phyloP scores from a whole-genome alignment of 306 rosid genomes.

The Purshia tridentata region DNA sequence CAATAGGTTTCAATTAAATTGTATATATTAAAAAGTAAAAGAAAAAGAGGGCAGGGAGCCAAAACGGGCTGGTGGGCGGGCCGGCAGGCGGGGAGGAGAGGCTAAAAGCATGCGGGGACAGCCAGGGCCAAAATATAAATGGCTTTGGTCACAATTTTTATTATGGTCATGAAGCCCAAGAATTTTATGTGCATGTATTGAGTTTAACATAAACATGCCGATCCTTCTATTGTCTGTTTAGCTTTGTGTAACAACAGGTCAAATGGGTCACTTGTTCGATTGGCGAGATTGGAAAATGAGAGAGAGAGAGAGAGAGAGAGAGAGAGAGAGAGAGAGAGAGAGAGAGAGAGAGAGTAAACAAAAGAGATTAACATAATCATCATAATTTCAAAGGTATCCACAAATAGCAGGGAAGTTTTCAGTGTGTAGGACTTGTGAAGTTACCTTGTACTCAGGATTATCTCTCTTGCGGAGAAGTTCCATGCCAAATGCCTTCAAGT shows the following conservation, averaged over 20 bases:
- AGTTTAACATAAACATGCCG: neutral
- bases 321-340: too few relatives aligned
- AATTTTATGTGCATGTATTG: neutral
- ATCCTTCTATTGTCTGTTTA: too few relatives aligned
- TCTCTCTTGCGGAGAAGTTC: conserved; percentile 66
- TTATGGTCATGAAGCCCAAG: neutral
- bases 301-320: too few relatives aligned
- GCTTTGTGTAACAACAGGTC: too few relatives aligned
- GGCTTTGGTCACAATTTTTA: conserved; percentile 9
- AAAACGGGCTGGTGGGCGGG: too few relatives aligned
- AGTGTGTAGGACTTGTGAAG: conserved; percentile 6
- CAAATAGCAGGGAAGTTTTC: neutral
- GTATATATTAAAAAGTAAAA: neutral
- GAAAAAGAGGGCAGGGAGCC: neutral
- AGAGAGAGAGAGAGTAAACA: too few relatives aligned
- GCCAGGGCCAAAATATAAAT: neutral
- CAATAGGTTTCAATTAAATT: conserved; percentile 3
- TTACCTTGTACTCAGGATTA: conserved; percentile 70
- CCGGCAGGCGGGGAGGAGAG: too few relatives aligned
- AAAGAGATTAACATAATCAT: neutral
- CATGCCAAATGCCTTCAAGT: conserved; percentile 64
- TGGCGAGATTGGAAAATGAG: too few relatives aligned
- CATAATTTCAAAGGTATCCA: neutral
- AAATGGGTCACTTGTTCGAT: too few relatives aligned
- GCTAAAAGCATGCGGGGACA: neutral